Percentiles rank a stretch among this genome's conserved stretches.
Conservation (phyloP, 2,329 filamentous ascomycete species). For the Periconia digitata region DNA sequence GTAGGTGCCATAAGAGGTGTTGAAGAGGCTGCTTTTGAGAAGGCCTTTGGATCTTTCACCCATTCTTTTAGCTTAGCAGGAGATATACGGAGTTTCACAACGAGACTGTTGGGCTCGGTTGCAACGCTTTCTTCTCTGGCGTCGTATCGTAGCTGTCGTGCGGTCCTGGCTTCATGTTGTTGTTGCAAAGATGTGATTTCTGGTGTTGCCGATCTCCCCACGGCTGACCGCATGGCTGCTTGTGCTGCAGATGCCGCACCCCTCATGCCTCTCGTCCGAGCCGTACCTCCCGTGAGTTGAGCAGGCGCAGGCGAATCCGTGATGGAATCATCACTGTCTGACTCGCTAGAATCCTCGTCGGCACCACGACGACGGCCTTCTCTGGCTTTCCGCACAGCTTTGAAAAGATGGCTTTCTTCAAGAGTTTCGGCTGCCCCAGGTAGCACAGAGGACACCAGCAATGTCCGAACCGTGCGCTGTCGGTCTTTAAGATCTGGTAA, state of each 20-base stretch:
- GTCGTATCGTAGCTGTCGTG: conserved; percentile 61
- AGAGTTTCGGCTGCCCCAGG: conserved; percentile 79
- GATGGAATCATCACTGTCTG: conserved; percentile 85
- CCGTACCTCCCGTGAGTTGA: conserved; percentile 71
- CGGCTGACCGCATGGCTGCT: conserved; percentile 77
- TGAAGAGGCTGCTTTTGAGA: conserved; percentile 41
- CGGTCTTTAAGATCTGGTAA: conserved; percentile 95
- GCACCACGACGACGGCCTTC: conserved; percentile 59
- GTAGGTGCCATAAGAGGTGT: conserved; percentile 50
- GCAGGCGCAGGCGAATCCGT: conserved; percentile 80
- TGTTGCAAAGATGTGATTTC: conserved; percentile 66
- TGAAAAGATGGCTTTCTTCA: conserved; percentile 86
- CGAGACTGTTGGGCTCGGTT: conserved; percentile 64
- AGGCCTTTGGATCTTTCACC: conserved; percentile 57
- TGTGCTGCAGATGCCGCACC: conserved; percentile 85
- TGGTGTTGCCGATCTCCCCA: conserved; percentile 83
- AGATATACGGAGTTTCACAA: conserved; percentile 75
- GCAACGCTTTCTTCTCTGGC: conserved; percentile 73
- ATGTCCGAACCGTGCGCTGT: conserved; percentile 87
- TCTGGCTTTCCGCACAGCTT: conserved; percentile 53
- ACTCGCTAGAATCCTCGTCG: conserved; percentile 83
- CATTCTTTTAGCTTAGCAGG: conserved; percentile 71
- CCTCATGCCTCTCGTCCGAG: conserved; percentile 83
- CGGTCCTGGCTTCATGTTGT: conserved; percentile 74
- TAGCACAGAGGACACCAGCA: conserved; percentile 89